These are phyloP conservation scores for Mucor irregularis DNA, from an alignment of 371 early-diverging fungal genomes.

Conservation along the genomic window DNA sequence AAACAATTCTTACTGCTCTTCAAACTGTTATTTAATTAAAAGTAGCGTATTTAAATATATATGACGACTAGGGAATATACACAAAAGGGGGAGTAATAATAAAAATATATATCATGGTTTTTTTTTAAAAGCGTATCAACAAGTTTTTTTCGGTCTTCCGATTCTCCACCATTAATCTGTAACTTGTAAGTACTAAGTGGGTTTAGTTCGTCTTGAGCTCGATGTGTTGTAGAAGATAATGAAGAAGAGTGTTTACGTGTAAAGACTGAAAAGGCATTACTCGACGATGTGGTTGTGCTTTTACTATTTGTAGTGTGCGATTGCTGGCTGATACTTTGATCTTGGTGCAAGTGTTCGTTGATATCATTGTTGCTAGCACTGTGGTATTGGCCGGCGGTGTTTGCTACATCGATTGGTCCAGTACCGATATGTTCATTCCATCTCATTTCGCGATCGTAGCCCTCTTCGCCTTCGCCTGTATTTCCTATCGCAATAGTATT, in stretches of 20 bases:
- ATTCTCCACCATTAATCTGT: conserved; percentile 15
- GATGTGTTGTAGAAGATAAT: conserved; percentile 9
- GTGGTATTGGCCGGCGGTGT: background rate
- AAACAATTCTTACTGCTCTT: conserved; percentile 34
- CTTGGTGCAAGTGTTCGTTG: too few relatives aligned
- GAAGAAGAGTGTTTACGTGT: conserved; percentile 7
- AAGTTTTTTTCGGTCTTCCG: conserved; percentile 20
- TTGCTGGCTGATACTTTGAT: too few relatives aligned
- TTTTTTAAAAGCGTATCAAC: conserved; percentile 4
- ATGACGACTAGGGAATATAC: too few relatives aligned
- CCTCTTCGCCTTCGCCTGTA: conserved; percentile 21
- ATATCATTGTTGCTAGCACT: too few relatives aligned
- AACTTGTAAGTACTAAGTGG: conserved; percentile 19
- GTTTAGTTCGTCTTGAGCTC: conserved; percentile 34
- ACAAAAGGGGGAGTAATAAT: background rate
- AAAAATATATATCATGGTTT: background rate
- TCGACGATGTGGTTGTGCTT: background rate
- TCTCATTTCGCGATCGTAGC: conserved; percentile 17
- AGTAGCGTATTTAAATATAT: too few relatives aligned
- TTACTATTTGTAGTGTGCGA: too few relatives aligned
- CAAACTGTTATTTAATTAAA: conserved; percentile 32
- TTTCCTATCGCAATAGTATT: conserved; percentile 27
- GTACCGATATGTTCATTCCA: conserved; percentile 15
- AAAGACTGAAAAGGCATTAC: background rate
- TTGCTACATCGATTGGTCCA: background rate